A percentile compares a stretch with the other conserved stretches of the same genome.
Evolutionary conservation across 352 stramenopile genomes (phyloP).

Genomic region (Pythium myriotylum): DNA sequence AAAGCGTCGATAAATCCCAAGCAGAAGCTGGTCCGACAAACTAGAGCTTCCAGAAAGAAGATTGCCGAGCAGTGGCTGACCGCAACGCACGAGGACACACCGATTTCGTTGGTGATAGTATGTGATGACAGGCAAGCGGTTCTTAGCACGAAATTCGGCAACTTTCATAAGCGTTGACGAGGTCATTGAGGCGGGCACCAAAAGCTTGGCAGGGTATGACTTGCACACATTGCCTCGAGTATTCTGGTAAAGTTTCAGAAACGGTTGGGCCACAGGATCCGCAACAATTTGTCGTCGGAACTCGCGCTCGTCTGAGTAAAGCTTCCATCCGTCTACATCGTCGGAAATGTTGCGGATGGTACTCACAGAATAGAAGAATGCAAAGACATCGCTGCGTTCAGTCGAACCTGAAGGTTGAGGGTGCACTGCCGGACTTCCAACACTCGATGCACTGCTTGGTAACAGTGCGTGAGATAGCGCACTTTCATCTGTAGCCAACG

Average conservation of each 20-base stretch:
- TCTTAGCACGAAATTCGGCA: conserved; percentile 84
- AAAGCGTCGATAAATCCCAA: conserved; percentile 75
- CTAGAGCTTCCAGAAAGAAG: conserved; percentile 72
- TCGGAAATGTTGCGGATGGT: conserved; percentile 25
- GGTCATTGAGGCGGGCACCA: conserved; percentile 73
- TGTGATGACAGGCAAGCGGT: conserved; percentile 84
- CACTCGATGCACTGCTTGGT: conserved; percentile 23
- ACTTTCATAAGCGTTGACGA: conserved; percentile 69
- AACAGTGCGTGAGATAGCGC: conserved; percentile 24
- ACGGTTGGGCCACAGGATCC: conserved; percentile 57
- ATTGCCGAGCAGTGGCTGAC: conserved; percentile 79
- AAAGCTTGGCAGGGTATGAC: conserved; percentile 81
- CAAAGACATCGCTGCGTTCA: conserved; percentile 69
- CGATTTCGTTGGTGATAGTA: conserved; percentile 81
- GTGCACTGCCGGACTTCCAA: conserved; percentile 19
- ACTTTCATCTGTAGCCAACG: conserved; percentile 1
- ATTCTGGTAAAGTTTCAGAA: conserved; percentile 87
- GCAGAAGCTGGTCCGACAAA: conserved; percentile 73
- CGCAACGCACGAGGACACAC: conserved; percentile 81
- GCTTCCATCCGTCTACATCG: conserved; percentile 73
- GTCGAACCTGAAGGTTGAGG: conserved; percentile 5
- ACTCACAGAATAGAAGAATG: conserved; percentile 61
- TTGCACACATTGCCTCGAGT: conserved; percentile 78
- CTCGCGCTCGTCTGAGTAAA: conserved; percentile 75
- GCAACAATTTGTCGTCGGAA: conserved; percentile 80